These are phyloP conservation scores for Exophiala bonariae DNA, from an alignment of 2,329 filamentous ascomycete species.

Conservation along the genomic window DNA sequence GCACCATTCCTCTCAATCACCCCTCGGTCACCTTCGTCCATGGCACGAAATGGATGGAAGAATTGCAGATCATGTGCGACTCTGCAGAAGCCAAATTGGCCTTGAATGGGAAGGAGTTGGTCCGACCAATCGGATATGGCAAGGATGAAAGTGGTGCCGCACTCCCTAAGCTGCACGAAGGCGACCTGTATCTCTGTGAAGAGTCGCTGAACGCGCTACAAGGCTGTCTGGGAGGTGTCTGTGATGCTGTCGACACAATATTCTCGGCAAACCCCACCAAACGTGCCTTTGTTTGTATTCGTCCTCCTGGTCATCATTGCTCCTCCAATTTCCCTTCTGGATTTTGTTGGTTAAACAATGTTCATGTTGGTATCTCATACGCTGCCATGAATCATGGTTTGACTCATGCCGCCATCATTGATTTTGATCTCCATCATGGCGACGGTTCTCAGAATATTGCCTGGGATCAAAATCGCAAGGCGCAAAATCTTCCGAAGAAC, in stretches of 20 bases:
- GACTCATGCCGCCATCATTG: constrained; percentile 90
- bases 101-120: constrained; percentile 73
- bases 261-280: constrained; percentile 62
- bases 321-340: constrained; percentile 86
- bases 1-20: constrained; percentile 70
- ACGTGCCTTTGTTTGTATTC: constrained; percentile 86
- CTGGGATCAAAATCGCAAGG: constrained; percentile 82
- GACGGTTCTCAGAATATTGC: constrained; percentile 95
- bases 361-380: constrained; percentile 94
- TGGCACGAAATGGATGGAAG: constrained; percentile 89
- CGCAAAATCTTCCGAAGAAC: constrained; percentile 65
- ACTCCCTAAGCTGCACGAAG: constrained; percentile 69
- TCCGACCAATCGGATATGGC: constrained; percentile 53
- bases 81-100: constrained; percentile 76
- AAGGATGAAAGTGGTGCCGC: constrained; percentile 41
- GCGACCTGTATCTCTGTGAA: constrained; percentile 85
- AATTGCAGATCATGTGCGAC: constrained; percentile 81
- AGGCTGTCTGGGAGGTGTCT: constrained; percentile 86
- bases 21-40: constrained; percentile 86
- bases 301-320: constrained; percentile 94
- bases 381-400: constrained; percentile 79
- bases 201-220: constrained; percentile 87
- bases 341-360: constrained; percentile 98
- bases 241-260: constrained; percentile 86
- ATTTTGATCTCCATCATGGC: constrained; percentile 89